These are phyloP conservation scores for Fusarium compactum DNA, from an alignment of 2,329 filamentous ascomycete genomes.

Conservation along the genomic window DNA sequence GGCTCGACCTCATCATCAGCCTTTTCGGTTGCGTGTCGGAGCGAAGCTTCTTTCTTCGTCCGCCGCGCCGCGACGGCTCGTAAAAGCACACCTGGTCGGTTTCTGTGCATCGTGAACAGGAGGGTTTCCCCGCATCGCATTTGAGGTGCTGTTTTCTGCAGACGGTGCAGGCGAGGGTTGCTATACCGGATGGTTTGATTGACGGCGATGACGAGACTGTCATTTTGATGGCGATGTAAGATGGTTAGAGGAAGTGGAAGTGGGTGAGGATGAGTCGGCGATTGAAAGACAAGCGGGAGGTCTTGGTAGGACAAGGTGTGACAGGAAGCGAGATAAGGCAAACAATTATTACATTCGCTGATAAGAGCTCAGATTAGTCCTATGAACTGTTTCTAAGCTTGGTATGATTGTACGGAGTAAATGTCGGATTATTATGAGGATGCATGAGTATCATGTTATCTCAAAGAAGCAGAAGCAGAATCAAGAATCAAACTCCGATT, in stretches of 20 bases:
- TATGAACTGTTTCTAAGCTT: background rate
- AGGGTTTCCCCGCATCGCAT: constrained; percentile 40
- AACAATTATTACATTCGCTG: background rate
- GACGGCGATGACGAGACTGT: constrained; percentile 13
- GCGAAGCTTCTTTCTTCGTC: constrained; percentile 29
- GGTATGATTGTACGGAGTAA: background rate
- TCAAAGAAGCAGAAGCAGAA: background rate
- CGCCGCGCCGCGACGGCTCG: constrained; percentile 41
- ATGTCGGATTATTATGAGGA: background rate
- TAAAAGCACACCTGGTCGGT: constrained; percentile 28
- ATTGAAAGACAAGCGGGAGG: constrained; percentile 12
- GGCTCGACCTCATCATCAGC: background rate
- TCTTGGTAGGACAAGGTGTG: background rate
- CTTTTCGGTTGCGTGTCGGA: background rate
- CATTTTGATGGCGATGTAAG: constrained; percentile 20
- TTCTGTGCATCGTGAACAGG: constrained; percentile 37
- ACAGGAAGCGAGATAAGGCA: background rate
- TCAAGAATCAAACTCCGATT: background rate
- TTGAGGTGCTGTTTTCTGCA: constrained; percentile 44
- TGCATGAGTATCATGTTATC: constrained; percentile 13
- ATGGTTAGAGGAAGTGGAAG: background rate
- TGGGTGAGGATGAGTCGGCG: constrained; percentile 20
- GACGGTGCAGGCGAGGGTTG: constrained; percentile 36
- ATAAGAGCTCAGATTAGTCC: background rate
- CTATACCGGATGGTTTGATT: constrained; percentile 24